Evolutionary conservation across 139 green algal genomes (phyloP), one percentile per base, ranked within the genome.

Genomic region (Yamagishiella unicocca): DNA sequence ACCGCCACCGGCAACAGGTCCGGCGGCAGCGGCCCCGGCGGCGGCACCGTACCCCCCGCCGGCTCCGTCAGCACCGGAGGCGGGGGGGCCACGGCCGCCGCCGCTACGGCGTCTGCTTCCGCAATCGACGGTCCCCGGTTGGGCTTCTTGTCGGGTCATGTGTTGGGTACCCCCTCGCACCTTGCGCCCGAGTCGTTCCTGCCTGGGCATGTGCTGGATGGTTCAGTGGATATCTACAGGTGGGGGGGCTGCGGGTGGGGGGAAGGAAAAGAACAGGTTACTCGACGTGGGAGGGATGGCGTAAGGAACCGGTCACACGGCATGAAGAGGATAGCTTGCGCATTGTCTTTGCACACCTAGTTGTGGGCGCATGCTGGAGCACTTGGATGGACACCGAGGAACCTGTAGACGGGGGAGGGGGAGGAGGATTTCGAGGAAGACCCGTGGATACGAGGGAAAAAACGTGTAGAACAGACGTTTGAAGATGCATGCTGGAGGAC

Each of bases 141-240:
- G 76, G 76, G 76, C n/a, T 83, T 83, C 35, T n/a, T 83, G 31
- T 83, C 76, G 19, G 76, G 76, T 6, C 76, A 83, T 27, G 76
- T 83, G 53, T 33, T 83, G 53, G 87, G 87, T 24, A 90, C 87
- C 3, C 78, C 82, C 42, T 80, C 55, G 22, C 87, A 90, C 80
- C 45, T 90, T 40, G 66, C 87, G 0, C 87, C 87, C 8, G 87
- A 90, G 79, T 70, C 73, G 25, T 77, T 90, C 31, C 31, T 71
- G 76, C 76, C 53, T 53, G 76, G 76, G 19, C 38, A 70, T 19
- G 33, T 83, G 50, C 53, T 83, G 53, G 76, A 71, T 42, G 76
- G 35, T 4, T 83, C 76, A 7, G 76, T 83, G 53, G 76, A 83
- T 35, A 71, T 83, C 10, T 83, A 83, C 76, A 83, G 76, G 76